Evolutionary conservation across 225 moss, liverwort and hornwort species (phyloP), one percentile per base, ranked within the genome.

Genomic region (Neckera pumila): DNA sequence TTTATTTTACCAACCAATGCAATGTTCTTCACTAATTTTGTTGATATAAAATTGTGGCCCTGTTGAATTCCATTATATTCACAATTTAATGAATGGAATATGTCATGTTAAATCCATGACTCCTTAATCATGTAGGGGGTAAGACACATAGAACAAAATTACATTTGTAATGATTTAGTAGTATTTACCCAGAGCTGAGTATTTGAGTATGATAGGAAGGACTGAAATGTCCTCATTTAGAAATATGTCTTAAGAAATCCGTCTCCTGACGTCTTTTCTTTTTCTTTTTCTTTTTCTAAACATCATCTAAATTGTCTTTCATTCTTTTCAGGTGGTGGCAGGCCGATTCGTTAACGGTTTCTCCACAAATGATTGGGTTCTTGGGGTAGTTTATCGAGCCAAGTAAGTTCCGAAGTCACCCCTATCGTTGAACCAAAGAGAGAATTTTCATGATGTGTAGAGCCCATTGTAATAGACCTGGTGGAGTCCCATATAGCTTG

Each of bases 351-450:
- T 99, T 42, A 99, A 99, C 42, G 97, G 94, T 8, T 99, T 95
- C 82, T 99, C 98, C 31, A 91, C 95, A 27, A 99, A 92, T 63
- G 98, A 99, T 89, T 99, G 98, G 98, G 97, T 99, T 21, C 96
- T 99, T 81, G 98, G 97, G 64, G 87, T 99, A 70, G 93, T 94
- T 76, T 99, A 97, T 89, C 93, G 98, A 81, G 96, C 97, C 10
- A 99, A 96, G 98, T 98, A 93, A 83, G 91, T 54, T 67, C 27
- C 16, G 2, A 63, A 65, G 5, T 25, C 4, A 31, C 30, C 5
- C 47, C 6, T 67, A 19, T 45, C 43, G 2, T 30, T 11, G 53
- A 85, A 51, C 20, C 10, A 6, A 11, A 2, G 7, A 76, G 20
- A 87, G 30, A 12, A 28, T 49, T 78, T 71, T 47, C 10, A 36